Base-by-base conservation (phyloP, 352 stramenopile species). In the Globisporangium viniferum region DNA sequence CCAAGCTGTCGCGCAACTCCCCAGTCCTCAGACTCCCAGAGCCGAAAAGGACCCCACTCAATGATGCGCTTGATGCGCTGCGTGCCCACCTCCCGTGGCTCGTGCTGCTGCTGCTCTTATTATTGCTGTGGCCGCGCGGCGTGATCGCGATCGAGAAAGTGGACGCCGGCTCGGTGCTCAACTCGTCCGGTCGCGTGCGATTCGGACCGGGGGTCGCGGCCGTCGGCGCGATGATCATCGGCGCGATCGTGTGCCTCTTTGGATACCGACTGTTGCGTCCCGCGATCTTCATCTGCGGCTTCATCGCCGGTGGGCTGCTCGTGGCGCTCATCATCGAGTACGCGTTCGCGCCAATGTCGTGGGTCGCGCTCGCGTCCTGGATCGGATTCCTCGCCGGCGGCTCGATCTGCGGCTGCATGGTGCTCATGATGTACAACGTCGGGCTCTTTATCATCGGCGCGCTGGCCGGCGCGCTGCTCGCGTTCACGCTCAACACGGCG, bases 291-390 rank as follows among this genome's bases (percentile, higher is more conserved):
- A 77, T 81, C 62, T 91, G 76, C 64, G 85, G 78, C 41, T 95
- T 95, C 56, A 77, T 89, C 31, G 59, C 89, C 3, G 85, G 83
- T n/a, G 85, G 84, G 9, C 73, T 94, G 59, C 81, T 89, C 39
- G 75, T 88, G 3, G 72, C 80, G 1, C 76, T 78, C 2, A 68
- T 92, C n/a, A 57, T 90, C 14, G 86, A 88, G n/a, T 68, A 68
- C 3, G 73, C 79, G 18, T 90, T 90, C 61, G 59, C 44, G 73
- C 65, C 59, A 44, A 86, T 69, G 70, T 49, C 24, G 58, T 91
- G 82, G 79, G 79, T 87, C 64, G 71, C 73, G 9, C 80, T 77
- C 0, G 82, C 80, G 7, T 88, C 82, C 14, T 90, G 80, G 78
- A 77, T 91, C 31, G 75, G 69, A 29, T 91, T 91, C 57, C 64